Percentiles rank a stretch among this genome's conserved stretches.
Conservation (phyloP, 352 stramenopile species). For the Globisporangium parvum region DNA sequence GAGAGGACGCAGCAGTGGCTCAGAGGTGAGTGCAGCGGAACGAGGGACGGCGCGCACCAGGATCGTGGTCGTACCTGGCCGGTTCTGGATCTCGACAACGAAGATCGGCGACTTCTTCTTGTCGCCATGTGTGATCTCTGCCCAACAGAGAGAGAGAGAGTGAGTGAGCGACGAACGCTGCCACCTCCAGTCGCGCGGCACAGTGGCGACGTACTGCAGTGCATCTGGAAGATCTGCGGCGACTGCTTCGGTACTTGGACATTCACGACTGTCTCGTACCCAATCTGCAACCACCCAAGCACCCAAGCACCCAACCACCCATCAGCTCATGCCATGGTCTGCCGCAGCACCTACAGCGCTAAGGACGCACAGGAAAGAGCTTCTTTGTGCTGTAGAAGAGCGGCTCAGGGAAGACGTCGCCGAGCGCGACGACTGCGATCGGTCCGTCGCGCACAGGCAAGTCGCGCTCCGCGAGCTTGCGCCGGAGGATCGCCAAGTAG, state of each 20-base stretch:
- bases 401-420: constrained; percentile 44
- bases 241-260: constrained; percentile 34
- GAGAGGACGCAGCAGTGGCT: background rate
- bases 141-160: background rate
- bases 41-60: too few species aligned
- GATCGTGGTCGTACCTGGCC: too few species aligned
- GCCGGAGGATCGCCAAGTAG: constrained; percentile 58
- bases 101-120: constrained; percentile 80
- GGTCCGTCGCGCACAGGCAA: constrained; percentile 66
- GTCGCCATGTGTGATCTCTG: constrained; percentile 71
- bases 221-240: constrained; percentile 29
- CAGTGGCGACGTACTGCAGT: constrained; percentile 37
- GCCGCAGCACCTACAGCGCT: too few species aligned
- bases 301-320: constrained; percentile 1
- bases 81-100: constrained; percentile 53
- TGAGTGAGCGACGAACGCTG: background rate
- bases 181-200: background rate
- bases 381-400: constrained; percentile 75
- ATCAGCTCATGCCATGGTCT: too few species aligned
- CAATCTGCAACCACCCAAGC: constrained; percentile 26
- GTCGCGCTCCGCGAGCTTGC: constrained; percentile 39
- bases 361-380: constrained; percentile 63
- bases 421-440: constrained; percentile 48
- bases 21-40: too few species aligned
- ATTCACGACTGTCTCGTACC: constrained; percentile 55